Evolutionary conservation across 371 early-diverging fungal genomes (phyloP).

Genomic region (Mortierella sp.): DNA sequence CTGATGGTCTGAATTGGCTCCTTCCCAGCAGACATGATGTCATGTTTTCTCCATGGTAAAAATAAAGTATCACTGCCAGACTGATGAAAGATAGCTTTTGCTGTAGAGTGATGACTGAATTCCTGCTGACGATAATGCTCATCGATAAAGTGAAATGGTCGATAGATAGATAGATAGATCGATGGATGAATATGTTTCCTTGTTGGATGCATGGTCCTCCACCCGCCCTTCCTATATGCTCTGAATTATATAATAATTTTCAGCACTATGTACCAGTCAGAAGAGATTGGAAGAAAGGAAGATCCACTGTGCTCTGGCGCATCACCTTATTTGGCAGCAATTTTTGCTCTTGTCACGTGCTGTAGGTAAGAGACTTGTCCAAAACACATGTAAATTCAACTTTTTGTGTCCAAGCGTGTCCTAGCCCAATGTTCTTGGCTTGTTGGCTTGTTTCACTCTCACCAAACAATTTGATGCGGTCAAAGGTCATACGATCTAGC

Average conservation of each 20-base stretch:
- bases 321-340: not conserved
- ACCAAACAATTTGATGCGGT: too few species aligned
- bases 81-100: too few species aligned
- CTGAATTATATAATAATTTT: conserved; percentile 2
- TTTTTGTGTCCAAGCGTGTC: too few species aligned
- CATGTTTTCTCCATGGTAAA: too few species aligned
- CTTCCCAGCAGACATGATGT: too few species aligned
- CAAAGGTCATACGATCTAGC: too few species aligned
- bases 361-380: too few species aligned
- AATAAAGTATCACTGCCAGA: too few species aligned
- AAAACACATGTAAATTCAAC: too few species aligned
- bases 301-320: conserved; percentile 8
- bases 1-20: too few species aligned
- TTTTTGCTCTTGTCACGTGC: not conserved
- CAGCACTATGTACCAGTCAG: conserved; percentile 31
- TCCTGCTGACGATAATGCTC: not conserved
- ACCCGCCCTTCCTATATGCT: not conserved
- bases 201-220: conserved; percentile 6
- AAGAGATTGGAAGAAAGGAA: conserved; percentile 34
- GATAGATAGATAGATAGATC: conserved; percentile 15
- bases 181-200: conserved; percentile 9
- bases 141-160: not conserved
- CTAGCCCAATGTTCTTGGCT: too few species aligned
- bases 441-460: too few species aligned
- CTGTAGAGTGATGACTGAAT: not conserved